Base-by-base conservation (phyloP, 495 filamentous ascomycete genomes). In the Echria macrotheca region DNA sequence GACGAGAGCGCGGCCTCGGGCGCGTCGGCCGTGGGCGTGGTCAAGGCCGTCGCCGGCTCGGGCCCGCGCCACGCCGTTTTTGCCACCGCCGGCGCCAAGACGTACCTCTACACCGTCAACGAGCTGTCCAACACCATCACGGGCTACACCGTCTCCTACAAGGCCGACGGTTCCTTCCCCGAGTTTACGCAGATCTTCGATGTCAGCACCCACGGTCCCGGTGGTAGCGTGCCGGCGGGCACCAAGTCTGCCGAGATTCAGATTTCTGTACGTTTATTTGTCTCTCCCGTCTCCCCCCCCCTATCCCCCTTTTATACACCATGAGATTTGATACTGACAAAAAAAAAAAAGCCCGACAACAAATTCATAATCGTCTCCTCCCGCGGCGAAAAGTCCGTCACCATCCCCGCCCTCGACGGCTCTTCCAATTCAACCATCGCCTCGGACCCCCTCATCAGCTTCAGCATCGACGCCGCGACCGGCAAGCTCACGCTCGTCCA, bases 51-150 rank as follows among this genome's bases (percentile, higher is more conserved):
- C 2, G 57, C 70, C 25, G 83, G 82, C n/a, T 74, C 71, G 14
- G 86, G 85, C 0, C 86, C 84, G 1, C 73, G 86, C 5, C 86
- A 89, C 53, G 82, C 73, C n/a, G 64, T 73, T 4, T 90, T 87
- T 68, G 71, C 67, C 51, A 66, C 66, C 5, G 57, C 64, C 1
- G 58, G 66, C 19, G 64, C 68, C 25, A 68, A 61, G 40, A 75
- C 71, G 1, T 76, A 71, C 61, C 68, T 83, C 57, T 89, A 84
- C 61, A 62, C 82, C 1, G 69, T 77, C n/a, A 76, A 76, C 22
- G 86, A 90, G 61, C 67, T 88, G 18, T 67, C 66, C 3, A 81
- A 80, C 43, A 69, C 70, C 0, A 59, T 88, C 24, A 75, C 71
- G 28, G 70, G 68, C 0, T 89, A 78, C 52, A 66, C 71, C 28